These are phyloP conservation scores for Aspergillus fumigatiaffinis DNA, from an alignment of 2,329 filamentous ascomycete genomes.

Conservation along the genomic window DNA sequence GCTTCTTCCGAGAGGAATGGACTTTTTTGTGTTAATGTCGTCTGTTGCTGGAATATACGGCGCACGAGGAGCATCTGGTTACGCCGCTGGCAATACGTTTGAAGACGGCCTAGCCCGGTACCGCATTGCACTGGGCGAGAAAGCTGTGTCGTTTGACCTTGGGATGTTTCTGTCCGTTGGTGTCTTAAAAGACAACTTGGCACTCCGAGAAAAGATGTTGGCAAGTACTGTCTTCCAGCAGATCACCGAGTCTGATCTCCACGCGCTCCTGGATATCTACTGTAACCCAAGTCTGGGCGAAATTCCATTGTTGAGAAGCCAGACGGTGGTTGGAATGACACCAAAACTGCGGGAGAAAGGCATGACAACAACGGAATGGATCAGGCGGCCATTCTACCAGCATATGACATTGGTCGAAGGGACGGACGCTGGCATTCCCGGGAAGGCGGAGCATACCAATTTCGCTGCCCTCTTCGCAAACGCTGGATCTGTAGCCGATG, in stretches of 20 bases:
- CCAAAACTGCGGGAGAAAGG: background rate
- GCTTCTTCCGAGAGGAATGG: constrained; percentile 25
- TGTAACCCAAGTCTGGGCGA: constrained; percentile 1
- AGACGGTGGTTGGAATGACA: constrained; percentile 5
- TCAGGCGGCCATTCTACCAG: constrained; percentile 2
- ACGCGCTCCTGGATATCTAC: constrained; percentile 7
- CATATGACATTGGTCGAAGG: background rate
- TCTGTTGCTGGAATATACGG: constrained; percentile 40
- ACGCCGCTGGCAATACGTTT: constrained; percentile 35
- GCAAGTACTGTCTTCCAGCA: constrained; percentile 6
- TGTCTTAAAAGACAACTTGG: constrained; percentile 15
- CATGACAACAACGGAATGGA: constrained; percentile 3
- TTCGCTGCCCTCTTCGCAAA: constrained; percentile 1
- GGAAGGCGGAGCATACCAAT: background rate
- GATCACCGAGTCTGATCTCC: constrained; percentile 18
- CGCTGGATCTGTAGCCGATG: constrained; percentile 2
- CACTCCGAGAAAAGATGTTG: background rate
- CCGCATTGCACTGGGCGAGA: constrained; percentile 14
- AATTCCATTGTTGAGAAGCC: background rate
- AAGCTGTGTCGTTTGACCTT: constrained; percentile 13
- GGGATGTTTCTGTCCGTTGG: constrained; percentile 27
- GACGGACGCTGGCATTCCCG: background rate
- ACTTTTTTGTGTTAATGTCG: constrained; percentile 39
- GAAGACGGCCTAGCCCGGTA: constrained; percentile 29
- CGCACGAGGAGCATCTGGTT: constrained; percentile 41